Evolutionary conservation across 768 basidiomycete genomes (phyloP).

Genomic region (Psilocybe sp.): DNA sequence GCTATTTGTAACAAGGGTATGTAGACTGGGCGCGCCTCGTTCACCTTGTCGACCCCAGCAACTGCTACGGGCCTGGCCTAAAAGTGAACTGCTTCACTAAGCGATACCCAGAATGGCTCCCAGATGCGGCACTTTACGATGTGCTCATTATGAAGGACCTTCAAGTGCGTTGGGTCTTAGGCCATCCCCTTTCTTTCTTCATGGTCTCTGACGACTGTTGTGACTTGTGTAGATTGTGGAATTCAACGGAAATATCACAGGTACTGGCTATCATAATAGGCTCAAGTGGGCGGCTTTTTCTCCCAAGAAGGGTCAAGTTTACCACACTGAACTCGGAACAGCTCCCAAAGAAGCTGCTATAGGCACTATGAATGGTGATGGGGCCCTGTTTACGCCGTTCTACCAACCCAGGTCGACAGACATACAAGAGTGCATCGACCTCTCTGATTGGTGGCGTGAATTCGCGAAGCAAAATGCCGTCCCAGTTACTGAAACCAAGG

Average conservation of each 20-base stretch:
- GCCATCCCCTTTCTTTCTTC: not conserved
- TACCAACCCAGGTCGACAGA: conserved; percentile 37
- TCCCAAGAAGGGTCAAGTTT: conserved; percentile 30
- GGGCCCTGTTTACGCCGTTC: conserved; percentile 42
- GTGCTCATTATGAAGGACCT: conserved; percentile 48
- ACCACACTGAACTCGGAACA: conserved; percentile 33
- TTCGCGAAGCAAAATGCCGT: conserved; percentile 20
- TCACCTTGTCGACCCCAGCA: conserved; percentile 52
- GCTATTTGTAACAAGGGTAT: not conserved
- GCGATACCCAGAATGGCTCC: conserved; percentile 46
- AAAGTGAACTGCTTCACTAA: conserved; percentile 52
- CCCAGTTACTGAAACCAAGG: not conserved
- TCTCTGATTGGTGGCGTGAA: conserved; percentile 53
- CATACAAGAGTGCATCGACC: conserved; percentile 37
- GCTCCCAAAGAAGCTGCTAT: conserved; percentile 31
- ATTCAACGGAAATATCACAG: conserved; percentile 28
- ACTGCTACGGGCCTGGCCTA: conserved; percentile 27
- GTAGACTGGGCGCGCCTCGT: conserved; percentile 48
- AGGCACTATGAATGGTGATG: conserved; percentile 29
- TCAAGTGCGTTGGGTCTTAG: conserved; percentile 34
- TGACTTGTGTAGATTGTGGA: conserved; percentile 26
- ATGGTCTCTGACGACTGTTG: not conserved
- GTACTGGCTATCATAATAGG: conserved; percentile 43
- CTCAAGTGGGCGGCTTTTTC: conserved; percentile 58
- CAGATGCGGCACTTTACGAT: conserved; percentile 44